Percentiles rank a stretch among this genome's conserved stretches.
These are phyloP conservation scores for Geotrichum klebahnii DNA, from an alignment of 1,139 yeast genomes.

Conservation along the genomic window DNA sequence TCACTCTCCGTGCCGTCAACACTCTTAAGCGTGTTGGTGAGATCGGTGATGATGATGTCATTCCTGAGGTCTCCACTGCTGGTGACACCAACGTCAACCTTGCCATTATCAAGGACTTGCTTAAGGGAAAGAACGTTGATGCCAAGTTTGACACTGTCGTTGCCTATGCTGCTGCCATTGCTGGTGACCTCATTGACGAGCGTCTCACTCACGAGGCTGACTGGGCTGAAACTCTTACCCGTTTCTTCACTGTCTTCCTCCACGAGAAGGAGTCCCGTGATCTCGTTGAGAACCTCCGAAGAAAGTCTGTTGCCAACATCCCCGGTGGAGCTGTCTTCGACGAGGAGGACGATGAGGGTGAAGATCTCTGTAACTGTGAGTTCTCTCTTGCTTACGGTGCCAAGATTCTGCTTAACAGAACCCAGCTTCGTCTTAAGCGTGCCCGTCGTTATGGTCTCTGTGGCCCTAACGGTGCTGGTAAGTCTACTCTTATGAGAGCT, in stretches of 20 bases:
- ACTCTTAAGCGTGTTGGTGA: conserved; percentile 99
- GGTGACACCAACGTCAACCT: conserved; percentile 91
- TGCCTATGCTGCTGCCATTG: conserved; percentile 87
- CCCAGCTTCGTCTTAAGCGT: conserved; percentile 98
- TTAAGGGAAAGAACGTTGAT: conserved; percentile 65
- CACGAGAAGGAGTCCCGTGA: conserved; percentile 91
- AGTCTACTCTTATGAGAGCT: conserved; percentile 99
- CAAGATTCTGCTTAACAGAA: conserved; percentile 97
- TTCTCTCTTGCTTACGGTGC: conserved; percentile 99
- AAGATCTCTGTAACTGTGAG: conserved; percentile 99
- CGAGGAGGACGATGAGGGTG: conserved; percentile 99
- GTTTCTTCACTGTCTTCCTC: conserved; percentile 92
- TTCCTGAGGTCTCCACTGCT: conserved; percentile 97
- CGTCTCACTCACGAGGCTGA: conserved; percentile 88
- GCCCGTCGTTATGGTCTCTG: conserved; percentile 99
- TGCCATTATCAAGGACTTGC: conserved; percentile 70
- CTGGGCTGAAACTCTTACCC: conserved; percentile 85
- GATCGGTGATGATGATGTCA: conserved; percentile 78
- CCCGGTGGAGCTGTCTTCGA: conserved; percentile 94
- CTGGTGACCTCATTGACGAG: conserved; percentile 98
- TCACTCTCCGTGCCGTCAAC: conserved; percentile 92
- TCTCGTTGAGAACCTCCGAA: conserved; percentile 90
- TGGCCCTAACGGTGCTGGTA: conserved; percentile 99
- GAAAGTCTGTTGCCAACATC: conserved; percentile 94
- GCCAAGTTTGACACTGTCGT: conserved; percentile 65